Conservation (phyloP, 208 protist genomes). For the Wallacemonas sp. region DNA sequence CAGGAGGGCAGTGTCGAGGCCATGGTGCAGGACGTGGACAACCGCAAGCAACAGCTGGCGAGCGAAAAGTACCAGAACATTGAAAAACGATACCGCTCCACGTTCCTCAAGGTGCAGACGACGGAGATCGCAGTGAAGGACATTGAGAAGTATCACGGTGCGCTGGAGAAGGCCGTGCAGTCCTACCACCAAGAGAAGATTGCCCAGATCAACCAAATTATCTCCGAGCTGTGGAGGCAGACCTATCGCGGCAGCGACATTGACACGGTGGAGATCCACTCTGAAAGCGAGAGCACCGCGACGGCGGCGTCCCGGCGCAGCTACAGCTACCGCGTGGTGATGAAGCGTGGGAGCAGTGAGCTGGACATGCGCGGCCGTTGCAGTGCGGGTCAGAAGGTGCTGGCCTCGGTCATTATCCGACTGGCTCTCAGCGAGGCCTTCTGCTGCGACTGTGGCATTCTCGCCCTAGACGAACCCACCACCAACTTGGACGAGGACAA, state of each 20-base stretch:
- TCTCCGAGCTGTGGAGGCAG: conserved; percentile 96
- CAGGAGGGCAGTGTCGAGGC: conserved; percentile 80
- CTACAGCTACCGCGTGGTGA: conserved; percentile 95
- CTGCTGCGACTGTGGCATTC: conserved; percentile 98
- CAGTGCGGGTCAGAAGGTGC: conserved; percentile 97
- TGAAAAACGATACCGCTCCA: conserved; percentile 86
- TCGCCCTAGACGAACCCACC: conserved; percentile 99
- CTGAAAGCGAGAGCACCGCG: conserved; percentile 82
- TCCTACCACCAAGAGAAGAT: conserved; percentile 98
- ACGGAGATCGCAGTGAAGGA: conserved; percentile 86
- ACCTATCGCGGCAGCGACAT: conserved; percentile 99
- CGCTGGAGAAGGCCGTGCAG: conserved; percentile 95
- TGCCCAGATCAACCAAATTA: conserved; percentile 98
- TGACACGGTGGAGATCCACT: conserved; percentile 96
- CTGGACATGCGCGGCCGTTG: conserved; percentile 99
- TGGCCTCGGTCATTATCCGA: conserved; percentile 99
- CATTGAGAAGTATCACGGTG: conserved; percentile 89
- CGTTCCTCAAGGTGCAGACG: conserved; percentile 88
- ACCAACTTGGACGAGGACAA: conserved; percentile 98
- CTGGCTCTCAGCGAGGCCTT: conserved; percentile 99
- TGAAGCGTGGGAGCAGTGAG: conserved; percentile 93
- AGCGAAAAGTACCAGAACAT: conserved; percentile 81
- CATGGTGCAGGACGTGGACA: conserved; percentile 63
- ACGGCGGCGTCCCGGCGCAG: conserved; percentile 63
- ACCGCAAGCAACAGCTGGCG: conserved; percentile 55